Conservation (phyloP, 1,139 yeast species). For the Geotrichum carabidarum region DNA sequence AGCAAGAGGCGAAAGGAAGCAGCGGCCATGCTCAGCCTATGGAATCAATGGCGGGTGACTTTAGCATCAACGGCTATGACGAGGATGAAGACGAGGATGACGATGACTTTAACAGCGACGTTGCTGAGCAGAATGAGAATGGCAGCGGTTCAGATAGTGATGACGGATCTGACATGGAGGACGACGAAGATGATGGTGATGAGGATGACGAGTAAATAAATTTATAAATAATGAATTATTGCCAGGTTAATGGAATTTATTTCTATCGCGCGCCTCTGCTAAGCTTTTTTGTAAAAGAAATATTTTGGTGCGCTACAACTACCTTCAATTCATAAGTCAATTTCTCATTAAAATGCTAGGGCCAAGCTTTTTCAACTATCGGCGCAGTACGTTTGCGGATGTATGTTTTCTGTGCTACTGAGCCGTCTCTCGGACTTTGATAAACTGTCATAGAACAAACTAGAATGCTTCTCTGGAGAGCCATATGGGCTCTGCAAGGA, state of each 20-base stretch:
- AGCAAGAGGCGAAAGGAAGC: constrained; percentile 29
- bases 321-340: too few species aligned
- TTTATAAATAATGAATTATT: too few species aligned
- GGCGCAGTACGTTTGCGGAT: too few species aligned
- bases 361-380: too few species aligned
- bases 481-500: neutral
- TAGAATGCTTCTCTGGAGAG: constrained; percentile 4
- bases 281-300: too few species aligned
- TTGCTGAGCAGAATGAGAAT: constrained; percentile 15
- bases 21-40: constrained; percentile 19
- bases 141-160: constrained; percentile 8
- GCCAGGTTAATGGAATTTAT: too few species aligned
- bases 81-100: constrained; percentile 29
- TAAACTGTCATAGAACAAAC: neutral
- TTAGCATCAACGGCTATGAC: constrained; percentile 25
- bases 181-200: constrained; percentile 12
- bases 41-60: constrained; percentile 28
- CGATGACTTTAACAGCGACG: constrained; percentile 21
- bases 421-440: neutral
- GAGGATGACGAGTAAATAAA: constrained; percentile 29
- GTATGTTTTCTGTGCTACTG: neutral
- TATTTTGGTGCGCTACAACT: too few species aligned
- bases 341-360: too few species aligned
- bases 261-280: too few species aligned
- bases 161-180: constrained; percentile 10